These are phyloP conservation scores for Whalleya microplaca DNA, from an alignment of 2,329 filamentous ascomycete species.

Conservation along the genomic window DNA sequence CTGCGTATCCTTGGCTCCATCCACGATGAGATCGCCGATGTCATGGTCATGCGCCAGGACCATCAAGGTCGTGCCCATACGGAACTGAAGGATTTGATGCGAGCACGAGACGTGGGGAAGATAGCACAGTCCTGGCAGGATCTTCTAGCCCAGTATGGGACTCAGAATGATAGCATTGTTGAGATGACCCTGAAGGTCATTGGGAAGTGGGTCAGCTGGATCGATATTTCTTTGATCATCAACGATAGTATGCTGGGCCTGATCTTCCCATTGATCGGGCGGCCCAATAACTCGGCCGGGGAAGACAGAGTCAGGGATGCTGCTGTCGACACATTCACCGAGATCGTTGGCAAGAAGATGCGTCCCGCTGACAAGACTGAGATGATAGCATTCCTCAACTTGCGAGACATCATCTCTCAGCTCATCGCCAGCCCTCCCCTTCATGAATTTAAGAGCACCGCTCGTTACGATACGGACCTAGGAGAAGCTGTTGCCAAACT, in stretches of 20 bases:
- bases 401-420: constrained; percentile 82
- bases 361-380: constrained; percentile 89
- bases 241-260: constrained; percentile 85
- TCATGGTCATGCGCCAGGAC: constrained; percentile 77
- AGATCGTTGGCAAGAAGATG: constrained; percentile 99
- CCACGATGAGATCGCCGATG: constrained; percentile 96
- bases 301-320: constrained; percentile 85
- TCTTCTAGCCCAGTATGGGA: constrained; percentile 77
- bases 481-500: constrained; percentile 94
- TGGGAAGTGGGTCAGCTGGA: constrained; percentile 98
- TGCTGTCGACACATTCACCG: constrained; percentile 91
- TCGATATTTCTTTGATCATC: constrained; percentile 91
- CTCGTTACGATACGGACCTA: constrained; percentile 91
- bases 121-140: constrained; percentile 91
- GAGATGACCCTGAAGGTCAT: constrained; percentile 91
- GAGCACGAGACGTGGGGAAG: constrained; percentile 84
- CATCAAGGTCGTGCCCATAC: constrained; percentile 84
- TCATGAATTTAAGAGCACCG: constrained; percentile 76
- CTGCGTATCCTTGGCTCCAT: constrained; percentile 86
- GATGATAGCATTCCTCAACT: constrained; percentile 87
- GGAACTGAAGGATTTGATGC: constrained; percentile 87
- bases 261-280: constrained; percentile 86
- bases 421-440: constrained; percentile 83
- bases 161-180: constrained; percentile 71
- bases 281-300: constrained; percentile 61